phyloP scores from a whole-genome alignment of 257 asterid species.

The Solanum habrochaites region DNA sequence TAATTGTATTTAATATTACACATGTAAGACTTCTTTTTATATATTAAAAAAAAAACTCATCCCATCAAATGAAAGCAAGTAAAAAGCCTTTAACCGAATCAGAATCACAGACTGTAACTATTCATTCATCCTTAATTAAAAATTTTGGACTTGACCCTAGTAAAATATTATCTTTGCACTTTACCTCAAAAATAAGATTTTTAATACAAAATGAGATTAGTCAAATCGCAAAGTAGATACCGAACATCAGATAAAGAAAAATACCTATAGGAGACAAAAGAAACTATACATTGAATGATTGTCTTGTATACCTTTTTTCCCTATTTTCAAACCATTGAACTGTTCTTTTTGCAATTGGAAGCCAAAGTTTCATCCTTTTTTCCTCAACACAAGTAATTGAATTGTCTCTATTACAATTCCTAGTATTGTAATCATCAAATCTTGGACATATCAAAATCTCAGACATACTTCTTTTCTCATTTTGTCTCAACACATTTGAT shows the following conservation, averaged over 20 bases:
- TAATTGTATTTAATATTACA: background rate
- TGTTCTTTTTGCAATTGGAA: slow-evolving; percentile 80
- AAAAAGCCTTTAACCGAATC: background rate
- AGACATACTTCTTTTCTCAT: slow-evolving; percentile 53
- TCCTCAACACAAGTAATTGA: slow-evolving; percentile 7
- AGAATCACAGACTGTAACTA: background rate
- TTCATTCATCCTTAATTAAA: background rate
- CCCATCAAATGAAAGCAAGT: background rate
- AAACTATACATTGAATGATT: slow-evolving; percentile 3
- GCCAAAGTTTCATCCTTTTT: slow-evolving; percentile 45
- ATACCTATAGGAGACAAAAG: background rate
- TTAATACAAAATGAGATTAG: background rate
- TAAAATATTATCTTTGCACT: background rate
- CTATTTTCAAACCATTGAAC: slow-evolving; percentile 70
- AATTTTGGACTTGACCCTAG: fast-evolving
- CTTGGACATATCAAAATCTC: slow-evolving; percentile 62
- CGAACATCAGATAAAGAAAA: background rate
- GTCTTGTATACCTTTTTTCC: slow-evolving; percentile 23
- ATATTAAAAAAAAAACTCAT: background rate
- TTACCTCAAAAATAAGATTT: background rate
- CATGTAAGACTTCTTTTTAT: background rate
- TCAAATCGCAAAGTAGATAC: background rate
- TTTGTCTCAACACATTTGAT: slow-evolving; percentile 5
- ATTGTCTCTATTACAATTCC: background rate
- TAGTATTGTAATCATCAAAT: slow-evolving; percentile 5